Conservation (phyloP, 257 asterid genomes). For the Rauvolfia tetraphylla region DNA sequence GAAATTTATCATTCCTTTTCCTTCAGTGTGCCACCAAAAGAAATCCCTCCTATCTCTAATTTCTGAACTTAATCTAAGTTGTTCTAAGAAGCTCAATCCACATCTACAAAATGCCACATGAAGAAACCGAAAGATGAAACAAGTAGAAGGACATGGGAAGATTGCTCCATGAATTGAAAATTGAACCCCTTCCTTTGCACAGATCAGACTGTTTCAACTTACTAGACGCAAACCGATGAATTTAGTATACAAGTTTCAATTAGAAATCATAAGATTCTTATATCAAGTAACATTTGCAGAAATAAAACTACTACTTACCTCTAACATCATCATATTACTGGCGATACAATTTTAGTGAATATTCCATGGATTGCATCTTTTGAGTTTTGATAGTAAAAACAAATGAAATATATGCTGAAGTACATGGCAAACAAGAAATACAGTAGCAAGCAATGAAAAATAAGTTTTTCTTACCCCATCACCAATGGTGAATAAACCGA, state of each 20-base stretch:
- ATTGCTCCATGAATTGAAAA: not conserved
- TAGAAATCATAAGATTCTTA: not conserved
- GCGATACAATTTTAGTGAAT: not conserved
- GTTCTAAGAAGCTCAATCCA: not conserved
- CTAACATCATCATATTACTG: not conserved
- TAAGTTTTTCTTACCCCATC: slow-evolving; percentile 74
- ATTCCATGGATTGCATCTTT: not conserved
- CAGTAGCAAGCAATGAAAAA: not conserved
- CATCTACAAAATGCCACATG: not conserved
- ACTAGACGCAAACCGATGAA: not conserved
- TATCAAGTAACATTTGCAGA: not conserved
- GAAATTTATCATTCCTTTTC: not conserved
- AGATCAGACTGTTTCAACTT: not conserved
- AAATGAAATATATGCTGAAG: not conserved
- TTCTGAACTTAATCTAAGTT: not conserved
- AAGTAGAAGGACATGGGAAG: not conserved
- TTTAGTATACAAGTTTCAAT: not conserved
- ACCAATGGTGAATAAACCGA: slow-evolving; percentile 72
- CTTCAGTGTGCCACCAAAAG: not conserved
- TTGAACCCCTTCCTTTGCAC: not conserved
- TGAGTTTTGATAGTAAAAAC: not conserved
- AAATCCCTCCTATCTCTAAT: not conserved
- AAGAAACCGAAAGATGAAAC: not conserved
- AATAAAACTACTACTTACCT: not conserved
- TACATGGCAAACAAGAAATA: not conserved